Percentiles rank a stretch among this genome's conserved stretches.
phyloP scores from a whole-genome alignment of 768 basidiomycete genomes.

The Tulasnella sp. region DNA sequence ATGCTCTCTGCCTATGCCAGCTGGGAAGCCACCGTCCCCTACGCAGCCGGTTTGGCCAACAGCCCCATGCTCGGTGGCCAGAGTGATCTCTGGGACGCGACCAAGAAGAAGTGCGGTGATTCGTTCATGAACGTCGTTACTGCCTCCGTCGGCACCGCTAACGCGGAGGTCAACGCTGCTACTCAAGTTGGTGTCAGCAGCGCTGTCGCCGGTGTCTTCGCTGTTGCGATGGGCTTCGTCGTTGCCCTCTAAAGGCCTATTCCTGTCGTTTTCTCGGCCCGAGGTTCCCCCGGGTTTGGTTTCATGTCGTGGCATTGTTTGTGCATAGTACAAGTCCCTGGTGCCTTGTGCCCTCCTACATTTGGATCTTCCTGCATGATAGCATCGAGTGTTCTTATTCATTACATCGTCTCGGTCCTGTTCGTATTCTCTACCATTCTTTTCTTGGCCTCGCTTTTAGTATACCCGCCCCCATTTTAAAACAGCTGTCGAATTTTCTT shows the following conservation, averaged over 20 bases:
- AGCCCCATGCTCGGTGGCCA: conserved; percentile 68
- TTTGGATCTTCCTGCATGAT: neutral
- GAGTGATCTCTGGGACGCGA: conserved; percentile 55
- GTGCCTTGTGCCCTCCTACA: neutral
- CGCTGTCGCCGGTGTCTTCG: neutral
- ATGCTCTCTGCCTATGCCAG: conserved; percentile 71
- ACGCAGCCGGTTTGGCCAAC: conserved; percentile 65
- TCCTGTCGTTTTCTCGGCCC: neutral
- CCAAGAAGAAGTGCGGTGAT: conserved; percentile 61
- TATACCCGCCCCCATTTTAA: conserved; percentile 4
- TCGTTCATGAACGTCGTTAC: conserved; percentile 54
- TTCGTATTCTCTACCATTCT: neutral
- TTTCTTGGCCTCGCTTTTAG: neutral
- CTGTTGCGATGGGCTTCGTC: neutral
- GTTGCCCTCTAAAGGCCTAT: neutral
- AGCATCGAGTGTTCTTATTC: neutral
- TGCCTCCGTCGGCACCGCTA: neutral
- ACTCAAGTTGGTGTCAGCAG: neutral
- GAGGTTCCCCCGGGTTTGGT: neutral
- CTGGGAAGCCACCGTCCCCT: conserved; percentile 67
- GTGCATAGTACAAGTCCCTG: neutral
- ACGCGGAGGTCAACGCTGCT: neutral
- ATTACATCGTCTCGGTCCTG: neutral
- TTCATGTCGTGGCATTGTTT: neutral
- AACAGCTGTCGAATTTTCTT: neutral